phyloP scores from a whole-genome alignment of 106 monocot genomes.

The Cymbidium sinense region DNA sequence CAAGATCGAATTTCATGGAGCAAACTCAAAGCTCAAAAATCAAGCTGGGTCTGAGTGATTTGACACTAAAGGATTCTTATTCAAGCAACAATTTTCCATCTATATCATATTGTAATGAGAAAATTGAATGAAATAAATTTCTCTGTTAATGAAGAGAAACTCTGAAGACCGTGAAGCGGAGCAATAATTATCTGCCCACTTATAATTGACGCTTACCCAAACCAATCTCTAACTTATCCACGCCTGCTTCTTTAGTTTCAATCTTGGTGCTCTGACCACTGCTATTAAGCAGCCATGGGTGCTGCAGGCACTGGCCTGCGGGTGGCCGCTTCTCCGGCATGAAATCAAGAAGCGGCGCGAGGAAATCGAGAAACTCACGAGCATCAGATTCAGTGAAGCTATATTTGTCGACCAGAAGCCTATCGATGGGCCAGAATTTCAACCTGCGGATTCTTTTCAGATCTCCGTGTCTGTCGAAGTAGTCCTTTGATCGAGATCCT shows the following conservation, averaged over 20 bases:
- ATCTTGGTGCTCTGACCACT: background rate
- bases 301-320: slow-evolving; percentile 58
- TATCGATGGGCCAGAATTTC: slow-evolving; percentile 59
- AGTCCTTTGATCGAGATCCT: slow-evolving; percentile 85
- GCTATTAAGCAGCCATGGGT: slow-evolving; percentile 54
- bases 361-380: slow-evolving; percentile 50
- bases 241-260: slow-evolving; percentile 16
- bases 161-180: background rate
- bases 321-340: slow-evolving; percentile 73
- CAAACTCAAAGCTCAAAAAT: background rate
- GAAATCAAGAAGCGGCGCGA: slow-evolving; percentile 70
- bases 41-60: background rate
- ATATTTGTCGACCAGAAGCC: slow-evolving; percentile 66
- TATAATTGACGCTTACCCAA: slow-evolving; percentile 25
- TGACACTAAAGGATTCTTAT: background rate
- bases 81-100: background rate
- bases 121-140: too few species aligned
- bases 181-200: background rate
- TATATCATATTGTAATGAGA: too few species aligned
- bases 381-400: slow-evolving; percentile 64
- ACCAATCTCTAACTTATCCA: slow-evolving; percentile 19
- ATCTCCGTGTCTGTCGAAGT: slow-evolving; percentile 79
- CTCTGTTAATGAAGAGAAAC: background rate
- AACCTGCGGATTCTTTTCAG: slow-evolving; percentile 84
- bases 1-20: background rate